Conservation (phyloP, 495 filamentous ascomycete genomes). For the Podospora pseudoanserina region DNA sequence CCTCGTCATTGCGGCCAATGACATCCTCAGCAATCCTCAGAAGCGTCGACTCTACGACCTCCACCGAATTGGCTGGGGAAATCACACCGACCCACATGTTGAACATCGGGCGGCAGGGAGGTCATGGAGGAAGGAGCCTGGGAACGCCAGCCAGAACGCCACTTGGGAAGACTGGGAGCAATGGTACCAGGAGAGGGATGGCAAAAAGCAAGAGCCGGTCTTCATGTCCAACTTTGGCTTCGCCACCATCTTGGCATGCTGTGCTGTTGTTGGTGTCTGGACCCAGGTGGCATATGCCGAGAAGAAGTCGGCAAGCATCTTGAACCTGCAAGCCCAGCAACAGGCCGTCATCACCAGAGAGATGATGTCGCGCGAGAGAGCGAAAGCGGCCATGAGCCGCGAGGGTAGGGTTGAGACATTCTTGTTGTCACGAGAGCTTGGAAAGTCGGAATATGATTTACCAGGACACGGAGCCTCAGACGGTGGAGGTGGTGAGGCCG, state of each 20-base stretch:
- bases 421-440: slow-evolving; percentile 58
- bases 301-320: slow-evolving; percentile 50
- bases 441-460: slow-evolving; percentile 27
- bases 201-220: slow-evolving; percentile 54
- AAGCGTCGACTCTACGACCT: slow-evolving; percentile 79
- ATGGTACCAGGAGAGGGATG: slow-evolving; percentile 61
- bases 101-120: slow-evolving; percentile 37
- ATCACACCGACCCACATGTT: slow-evolving; percentile 37
- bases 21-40: slow-evolving; percentile 79
- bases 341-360: slow-evolving; percentile 61
- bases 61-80: slow-evolving; percentile 76
- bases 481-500: neutral
- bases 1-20: slow-evolving; percentile 78
- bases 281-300: slow-evolving; percentile 65
- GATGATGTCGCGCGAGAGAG: slow-evolving; percentile 53
- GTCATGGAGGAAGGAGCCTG: slow-evolving; percentile 47
- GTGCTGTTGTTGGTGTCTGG: slow-evolving; percentile 62
- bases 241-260: slow-evolving; percentile 58
- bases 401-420: slow-evolving; percentile 71
- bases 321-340: slow-evolving; percentile 59
- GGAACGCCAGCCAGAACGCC: slow-evolving; percentile 71
- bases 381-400: slow-evolving; percentile 47
- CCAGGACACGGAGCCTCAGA: neutral
- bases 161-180: slow-evolving; percentile 99
- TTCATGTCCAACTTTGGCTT: slow-evolving; percentile 76